Conservation (phyloP, 1,284 basidiomycete genomes). For the Rhodotorula sp. region DNA sequence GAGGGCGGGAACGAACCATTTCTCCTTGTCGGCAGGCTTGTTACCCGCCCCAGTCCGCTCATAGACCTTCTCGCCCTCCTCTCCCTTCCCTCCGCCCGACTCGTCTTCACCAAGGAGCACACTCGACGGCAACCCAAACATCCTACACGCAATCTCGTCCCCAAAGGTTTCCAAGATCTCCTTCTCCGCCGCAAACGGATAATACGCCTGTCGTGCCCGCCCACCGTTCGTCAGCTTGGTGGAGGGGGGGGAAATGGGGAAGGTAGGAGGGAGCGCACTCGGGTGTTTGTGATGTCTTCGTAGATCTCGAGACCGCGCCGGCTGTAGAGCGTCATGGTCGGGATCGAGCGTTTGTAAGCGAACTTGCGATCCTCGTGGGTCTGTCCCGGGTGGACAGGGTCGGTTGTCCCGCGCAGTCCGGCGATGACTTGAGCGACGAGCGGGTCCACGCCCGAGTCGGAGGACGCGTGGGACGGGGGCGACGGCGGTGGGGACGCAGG, state of each 20-base stretch:
- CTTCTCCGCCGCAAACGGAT: slow-evolving; percentile 67
- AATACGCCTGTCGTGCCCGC: slow-evolving; percentile 63
- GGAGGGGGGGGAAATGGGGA: too few relatives aligned
- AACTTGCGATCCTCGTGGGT: slow-evolving; percentile 10
- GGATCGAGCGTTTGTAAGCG: slow-evolving; percentile 18
- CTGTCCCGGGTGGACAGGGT: slow-evolving; percentile 9
- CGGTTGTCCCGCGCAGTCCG: not conserved
- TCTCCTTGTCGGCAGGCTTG: slow-evolving; percentile 16
- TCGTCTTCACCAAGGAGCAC: not conserved
- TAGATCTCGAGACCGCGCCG: slow-evolving; percentile 42
- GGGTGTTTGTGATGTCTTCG: slow-evolving; percentile 41
- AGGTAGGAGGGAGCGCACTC: slow-evolving; percentile 10
- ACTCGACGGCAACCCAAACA: slow-evolving; percentile 33
- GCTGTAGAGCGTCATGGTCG: slow-evolving; percentile 34
- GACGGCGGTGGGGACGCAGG: not conserved
- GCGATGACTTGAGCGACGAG: slow-evolving; percentile 16
- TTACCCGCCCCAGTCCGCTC: slow-evolving; percentile 3
- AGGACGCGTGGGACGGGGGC: not conserved
- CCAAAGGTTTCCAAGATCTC: slow-evolving; percentile 55
- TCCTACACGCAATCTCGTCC: slow-evolving; percentile 51
- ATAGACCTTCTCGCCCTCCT: slow-evolving; percentile 2
- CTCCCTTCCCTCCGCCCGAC: not conserved
- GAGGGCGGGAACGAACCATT: slow-evolving; percentile 19
- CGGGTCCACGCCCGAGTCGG: slow-evolving; percentile 4
- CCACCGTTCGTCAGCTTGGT: not conserved